Evolutionary conservation across 164 flowering plant species (phyloP), one percentile per base, ranked within the genome.

Genomic region (Vitis labrusca): DNA sequence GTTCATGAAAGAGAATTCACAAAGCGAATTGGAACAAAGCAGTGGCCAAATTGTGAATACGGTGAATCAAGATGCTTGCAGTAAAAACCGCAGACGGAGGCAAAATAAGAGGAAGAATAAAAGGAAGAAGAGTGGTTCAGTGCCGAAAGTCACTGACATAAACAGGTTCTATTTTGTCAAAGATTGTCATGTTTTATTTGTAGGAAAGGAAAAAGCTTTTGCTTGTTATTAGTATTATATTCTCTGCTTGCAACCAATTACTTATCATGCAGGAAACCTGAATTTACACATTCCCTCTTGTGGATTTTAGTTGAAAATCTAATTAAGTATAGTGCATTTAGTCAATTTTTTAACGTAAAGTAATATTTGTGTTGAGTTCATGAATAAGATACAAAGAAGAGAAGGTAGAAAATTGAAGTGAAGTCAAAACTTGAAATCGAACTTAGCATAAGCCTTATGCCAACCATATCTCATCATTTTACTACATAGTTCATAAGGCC

Each of bases 51-150:
- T 70, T 65, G 80, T 8, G 8, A 64, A 72, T 29, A 51, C 63
- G 7, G 65, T 48, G 47, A 71, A 19, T 47, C 74, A 69, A 65
- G 82, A 76, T 49, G 51, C 77, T 54, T 50, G 27, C n/a, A 78
- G 67, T 64, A 79, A 58, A 70, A 84, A 68, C 15, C 64, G 68
- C 54, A 75, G 69, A 50, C 71, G 71, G 5, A 72, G 65, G 29
- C 69, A 59, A 9, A 81, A 74, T 67, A 87, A 78, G 78, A 90
- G 83, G 86, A 89, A 73, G 79, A 88, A 79, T 17, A 90, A 69
- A 80, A 81, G 66, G 54, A 81, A 78, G 78, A 82, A 65, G 32
- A 74, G 68, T 7, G 71, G 66, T 50, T n/a, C 66, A 0, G 81
- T 54, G 17, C 66, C 79, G 0, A 78, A 78, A 55, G 74, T 81